Evolutionary conservation across 108 stramenopile genomes (phyloP), one percentile per base, ranked within the genome.

Genomic region (Fragilaria crotonensis): DNA sequence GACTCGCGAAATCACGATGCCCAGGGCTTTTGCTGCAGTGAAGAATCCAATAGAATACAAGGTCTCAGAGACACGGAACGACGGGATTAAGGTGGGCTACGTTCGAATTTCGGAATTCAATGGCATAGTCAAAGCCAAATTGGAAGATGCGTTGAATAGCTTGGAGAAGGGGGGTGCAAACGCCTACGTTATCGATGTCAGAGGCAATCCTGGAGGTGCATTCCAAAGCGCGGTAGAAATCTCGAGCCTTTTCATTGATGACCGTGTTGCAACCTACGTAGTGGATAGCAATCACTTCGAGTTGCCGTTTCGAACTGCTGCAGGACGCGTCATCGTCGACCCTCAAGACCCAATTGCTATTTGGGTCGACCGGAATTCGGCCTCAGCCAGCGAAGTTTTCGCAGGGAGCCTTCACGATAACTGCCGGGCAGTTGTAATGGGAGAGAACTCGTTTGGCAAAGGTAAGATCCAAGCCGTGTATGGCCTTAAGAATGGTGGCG

Each of bases 381-480:
- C 94, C 2, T 89, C 87, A 48, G 93, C 94, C 0, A 78, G 80
- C 7, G 94, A 98, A 75, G 93, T 98, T 14, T 66, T 98, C 45
- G 84, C 96, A 9, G 93, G 90, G 3, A 87, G 93, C 9, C 63
- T 98, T 30, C 85, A 84, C 25, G 95, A 96, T 66, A 92, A 98
- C 58, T 96, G 97, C 57, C 68, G 89, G 2, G 94, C 95, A n/a
- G 79, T 92, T 32, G 78, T 93, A 7, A 94, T 92, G 86, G 95
- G 97, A 4, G 70, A 83, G 25, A 75, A 74, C 14, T 72, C 76
- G 25, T 98, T 95, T 73, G 97, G 97, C 4, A 98, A 98, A 60
- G 97, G 97, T 27, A 60, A 95, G 20, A 92, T 98, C 20, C 97
- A 98, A 70, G 96, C 90, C 4, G 96, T 96, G 41, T 96, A 95